These are phyloP conservation scores for Lupinus albus DNA, from an alignment of 306 rosid species.

Conservation along the genomic window DNA sequence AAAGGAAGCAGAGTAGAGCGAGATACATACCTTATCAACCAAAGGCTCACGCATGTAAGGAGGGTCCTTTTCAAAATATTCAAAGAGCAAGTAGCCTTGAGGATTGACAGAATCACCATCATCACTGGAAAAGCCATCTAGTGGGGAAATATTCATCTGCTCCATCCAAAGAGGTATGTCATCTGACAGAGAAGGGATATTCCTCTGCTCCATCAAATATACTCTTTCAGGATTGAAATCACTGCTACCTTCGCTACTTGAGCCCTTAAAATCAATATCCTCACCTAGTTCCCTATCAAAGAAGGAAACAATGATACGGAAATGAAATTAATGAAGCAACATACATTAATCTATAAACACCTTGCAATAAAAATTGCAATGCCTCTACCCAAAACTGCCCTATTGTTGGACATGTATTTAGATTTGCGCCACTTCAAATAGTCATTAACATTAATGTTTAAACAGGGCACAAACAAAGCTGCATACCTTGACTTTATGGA, in stretches of 20 bases:
- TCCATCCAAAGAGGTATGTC: conserved; percentile 56
- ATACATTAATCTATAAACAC: conserved; percentile 18
- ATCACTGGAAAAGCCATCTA: conserved; percentile 81
- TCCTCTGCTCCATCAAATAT: conserved; percentile 52
- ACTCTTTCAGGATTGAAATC: conserved; percentile 67
- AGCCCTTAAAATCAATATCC: conserved; percentile 85
- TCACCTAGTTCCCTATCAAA: conserved; percentile 68
- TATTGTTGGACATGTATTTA: conserved; percentile 3
- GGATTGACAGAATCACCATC: conserved; percentile 74
- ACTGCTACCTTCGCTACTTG: conserved; percentile 88
- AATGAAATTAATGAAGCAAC: neutral
- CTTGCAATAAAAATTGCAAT: conserved; percentile 7
- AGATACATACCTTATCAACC: conserved; percentile 74
- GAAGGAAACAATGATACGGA: conserved; percentile 25
- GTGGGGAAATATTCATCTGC: conserved; percentile 50
- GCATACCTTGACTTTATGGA: conserved; percentile 64
- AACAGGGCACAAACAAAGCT: conserved; percentile 5
- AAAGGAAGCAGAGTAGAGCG: neutral
- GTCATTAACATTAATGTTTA: neutral
- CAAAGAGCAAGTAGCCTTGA: conserved; percentile 66
- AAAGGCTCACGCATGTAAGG: conserved; percentile 90
- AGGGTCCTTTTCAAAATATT: conserved; percentile 75
- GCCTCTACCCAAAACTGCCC: conserved; percentile 20
- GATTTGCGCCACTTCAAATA: conserved; percentile 18
- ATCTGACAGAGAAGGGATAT: conserved; percentile 46